Conservation (phyloP, 1,284 basidiomycete species). For the Leucoagaricus sp. region DNA sequence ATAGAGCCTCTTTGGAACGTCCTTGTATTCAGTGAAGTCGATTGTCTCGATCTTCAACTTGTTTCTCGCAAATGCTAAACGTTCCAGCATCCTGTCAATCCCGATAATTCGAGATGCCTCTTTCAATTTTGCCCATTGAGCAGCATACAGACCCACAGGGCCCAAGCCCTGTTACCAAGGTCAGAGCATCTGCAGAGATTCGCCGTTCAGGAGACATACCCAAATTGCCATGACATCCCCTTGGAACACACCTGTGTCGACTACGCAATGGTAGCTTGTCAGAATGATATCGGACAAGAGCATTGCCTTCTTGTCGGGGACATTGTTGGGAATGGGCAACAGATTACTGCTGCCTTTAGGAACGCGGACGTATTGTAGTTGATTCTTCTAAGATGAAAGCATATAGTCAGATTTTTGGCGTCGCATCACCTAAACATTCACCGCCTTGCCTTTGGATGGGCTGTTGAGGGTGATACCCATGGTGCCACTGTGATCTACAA, state of each 20-base stretch:
- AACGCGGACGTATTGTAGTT: constrained; percentile 64
- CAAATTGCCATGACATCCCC: constrained; percentile 71
- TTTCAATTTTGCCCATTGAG: constrained; percentile 66
- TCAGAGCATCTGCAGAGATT: not conserved
- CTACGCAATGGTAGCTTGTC: constrained; percentile 74
- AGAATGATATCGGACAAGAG: constrained; percentile 74
- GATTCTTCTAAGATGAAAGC: no score
- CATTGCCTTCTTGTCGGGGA: constrained; percentile 65
- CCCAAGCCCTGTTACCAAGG: constrained; percentile 48
- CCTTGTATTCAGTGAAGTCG: constrained; percentile 59
- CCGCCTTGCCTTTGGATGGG: no score
- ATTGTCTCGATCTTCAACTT: constrained; percentile 61
- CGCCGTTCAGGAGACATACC: constrained; percentile 40
- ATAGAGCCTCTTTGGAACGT: constrained; percentile 61
- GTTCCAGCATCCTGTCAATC: constrained; percentile 65
- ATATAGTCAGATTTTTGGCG: no score
- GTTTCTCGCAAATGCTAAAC: constrained; percentile 61
- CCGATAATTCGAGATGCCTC: constrained; percentile 74
- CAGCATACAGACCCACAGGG: constrained; percentile 62
- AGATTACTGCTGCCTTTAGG: constrained; percentile 71
- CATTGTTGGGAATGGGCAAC: constrained; percentile 65
- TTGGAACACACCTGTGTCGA: constrained; percentile 66
- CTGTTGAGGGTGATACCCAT: no score
- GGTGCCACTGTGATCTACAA: no score
- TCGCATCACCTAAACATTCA: no score